Percentiles rank a stretch among this genome's conserved stretches.
Evolutionary conservation across 768 basidiomycete species (phyloP).

Genomic region (Lepiota venenata): DNA sequence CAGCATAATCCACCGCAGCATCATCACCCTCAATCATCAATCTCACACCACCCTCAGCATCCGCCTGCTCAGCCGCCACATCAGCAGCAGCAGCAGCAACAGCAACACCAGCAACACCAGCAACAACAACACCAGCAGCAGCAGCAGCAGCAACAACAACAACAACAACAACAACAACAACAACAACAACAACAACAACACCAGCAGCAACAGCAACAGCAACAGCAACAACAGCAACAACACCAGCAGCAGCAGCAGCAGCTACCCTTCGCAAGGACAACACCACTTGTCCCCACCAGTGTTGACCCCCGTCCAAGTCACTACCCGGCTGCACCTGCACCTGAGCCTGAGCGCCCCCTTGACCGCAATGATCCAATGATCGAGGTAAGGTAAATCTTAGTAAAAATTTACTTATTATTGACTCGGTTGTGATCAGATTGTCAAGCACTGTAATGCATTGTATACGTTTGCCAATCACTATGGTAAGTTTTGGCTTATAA

Average conservation of each 20-base stretch:
- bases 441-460: constrained; percentile 57
- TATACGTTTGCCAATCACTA: constrained; percentile 67
- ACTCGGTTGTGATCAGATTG: constrained; percentile 38
- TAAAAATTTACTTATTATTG: constrained; percentile 10
- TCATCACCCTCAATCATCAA: constrained; percentile 19
- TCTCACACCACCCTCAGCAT: constrained; percentile 18
- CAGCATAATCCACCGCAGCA: constrained; percentile 28
- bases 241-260: constrained; percentile 19
- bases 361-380: constrained; percentile 37
- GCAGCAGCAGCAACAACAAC: not conserved
- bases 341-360: constrained; percentile 32
- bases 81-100: constrained; percentile 19
- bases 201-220: not conserved
- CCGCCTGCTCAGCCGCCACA: constrained; percentile 17
- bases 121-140: too few relatives aligned
- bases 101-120: too few relatives aligned
- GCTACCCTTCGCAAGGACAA: constrained; percentile 18
- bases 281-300: constrained; percentile 22
- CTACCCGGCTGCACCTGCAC: constrained; percentile 14
- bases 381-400: constrained; percentile 31
- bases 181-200: not conserved
- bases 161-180: constrained; percentile 19
- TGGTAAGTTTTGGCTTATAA: constrained; percentile 37
- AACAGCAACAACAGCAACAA: constrained; percentile 13
- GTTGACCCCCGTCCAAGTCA: constrained; percentile 16